Evolutionary conservation across 129 eudicot genomes (phyloP).

Genomic region (Scalesia atractyloides): DNA sequence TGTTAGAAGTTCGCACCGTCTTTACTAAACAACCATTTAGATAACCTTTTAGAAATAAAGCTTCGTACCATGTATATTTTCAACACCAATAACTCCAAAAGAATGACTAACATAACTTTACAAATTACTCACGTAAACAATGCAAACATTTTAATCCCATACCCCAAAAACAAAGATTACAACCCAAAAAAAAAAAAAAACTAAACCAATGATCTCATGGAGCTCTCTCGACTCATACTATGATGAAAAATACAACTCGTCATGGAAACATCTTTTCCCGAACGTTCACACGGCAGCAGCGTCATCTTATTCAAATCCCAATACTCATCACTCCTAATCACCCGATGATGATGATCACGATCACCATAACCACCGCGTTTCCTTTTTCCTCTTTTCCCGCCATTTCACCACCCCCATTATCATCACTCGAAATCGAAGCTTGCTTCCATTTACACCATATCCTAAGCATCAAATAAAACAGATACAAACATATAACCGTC

Average conservation of each 20-base stretch:
- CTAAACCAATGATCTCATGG: conserved; percentile 36
- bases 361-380: conserved; percentile 66
- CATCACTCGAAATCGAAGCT: conserved; percentile 65
- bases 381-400: conserved; percentile 51
- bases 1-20: too few relatives aligned
- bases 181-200: conserved; percentile 6
- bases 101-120: too few relatives aligned
- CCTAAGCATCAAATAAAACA: conserved; percentile 78
- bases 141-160: not conserved
- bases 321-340: conserved; percentile 51
- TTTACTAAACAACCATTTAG: too few relatives aligned
- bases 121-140: too few relatives aligned
- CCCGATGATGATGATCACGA: not conserved
- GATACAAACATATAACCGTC: conserved; percentile 65
- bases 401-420: conserved; percentile 28
- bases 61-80: too few relatives aligned
- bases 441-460: conserved; percentile 90
- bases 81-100: too few relatives aligned
- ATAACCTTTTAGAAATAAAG: too few relatives aligned
- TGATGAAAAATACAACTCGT: conserved; percentile 46
- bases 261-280: conserved; percentile 36
- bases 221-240: conserved; percentile 42
- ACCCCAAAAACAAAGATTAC: conserved; percentile 7
- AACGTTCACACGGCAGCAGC: conserved; percentile 38
- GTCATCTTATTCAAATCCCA: conserved; percentile 59